Conservation (phyloP, 2,329 filamentous ascomycete genomes). For the Alternaria dauci region DNA sequence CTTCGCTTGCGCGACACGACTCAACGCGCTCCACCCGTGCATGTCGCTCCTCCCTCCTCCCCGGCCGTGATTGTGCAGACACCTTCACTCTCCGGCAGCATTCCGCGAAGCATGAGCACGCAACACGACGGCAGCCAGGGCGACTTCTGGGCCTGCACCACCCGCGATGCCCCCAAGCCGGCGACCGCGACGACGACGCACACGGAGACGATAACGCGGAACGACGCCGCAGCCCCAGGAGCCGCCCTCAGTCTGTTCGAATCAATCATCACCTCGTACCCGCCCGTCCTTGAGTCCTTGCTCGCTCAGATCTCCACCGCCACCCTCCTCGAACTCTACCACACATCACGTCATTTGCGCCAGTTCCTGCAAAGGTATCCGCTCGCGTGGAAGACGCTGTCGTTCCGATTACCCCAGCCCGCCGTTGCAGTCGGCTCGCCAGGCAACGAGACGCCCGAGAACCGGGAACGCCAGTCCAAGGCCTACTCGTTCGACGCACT, state of each 20-base stretch:
- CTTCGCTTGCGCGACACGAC: conserved; percentile 31
- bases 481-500: conserved; percentile 67
- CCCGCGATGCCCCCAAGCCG: conserved; percentile 6
- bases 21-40: conserved; percentile 36
- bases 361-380: conserved; percentile 65
- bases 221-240: conserved; percentile 7
- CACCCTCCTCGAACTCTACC: conserved; percentile 65
- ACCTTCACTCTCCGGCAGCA: conserved; percentile 23
- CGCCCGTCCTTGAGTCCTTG: conserved; percentile 66
- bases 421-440: conserved; percentile 48
- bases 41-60: conserved; percentile 38
- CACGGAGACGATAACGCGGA: conserved; percentile 10
- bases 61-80: conserved; percentile 35
- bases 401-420: conserved; percentile 62
- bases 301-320: conserved; percentile 65
- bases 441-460: conserved; percentile 52
- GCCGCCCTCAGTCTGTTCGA: conserved; percentile 57
- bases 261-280: conserved; percentile 63
- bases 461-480: conserved; percentile 60
- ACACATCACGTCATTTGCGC: conserved; percentile 64
- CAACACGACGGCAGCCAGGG: conserved; percentile 23
- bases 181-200: conserved; percentile 1
- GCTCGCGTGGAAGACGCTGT: conserved; percentile 67
- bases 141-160: conserved; percentile 29
- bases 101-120: conserved; percentile 40